Evolutionary conservation across 2,329 filamentous ascomycete genomes (phyloP).

Genomic region (Rugonectria rugulosa): DNA sequence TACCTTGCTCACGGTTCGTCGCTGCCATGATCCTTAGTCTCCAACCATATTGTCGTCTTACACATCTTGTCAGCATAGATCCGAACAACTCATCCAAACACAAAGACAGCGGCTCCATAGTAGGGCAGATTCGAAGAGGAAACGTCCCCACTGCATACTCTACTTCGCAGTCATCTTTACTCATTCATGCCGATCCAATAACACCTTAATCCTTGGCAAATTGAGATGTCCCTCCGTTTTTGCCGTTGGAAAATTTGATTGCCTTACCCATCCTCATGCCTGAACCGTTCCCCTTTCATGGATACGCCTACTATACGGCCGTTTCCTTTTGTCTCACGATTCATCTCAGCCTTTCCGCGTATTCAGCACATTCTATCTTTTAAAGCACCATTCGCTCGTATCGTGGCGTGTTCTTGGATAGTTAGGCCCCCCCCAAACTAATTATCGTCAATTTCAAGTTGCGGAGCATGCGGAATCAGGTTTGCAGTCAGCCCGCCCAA

Average conservation of each 20-base stretch:
- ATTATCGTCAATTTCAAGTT: slow-evolving; percentile 19
- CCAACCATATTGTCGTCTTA: not conserved
- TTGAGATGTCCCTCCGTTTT: not conserved
- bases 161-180: not conserved
- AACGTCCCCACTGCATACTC: not conserved
- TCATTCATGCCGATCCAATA: not conserved
- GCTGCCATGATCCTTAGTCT: not conserved
- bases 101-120: not conserved
- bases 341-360: not conserved
- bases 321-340: not conserved
- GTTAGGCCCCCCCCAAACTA: slow-evolving; percentile 1
- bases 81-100: not conserved
- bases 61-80: not conserved
- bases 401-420: slow-evolving; percentile 14
- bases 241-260: not conserved
- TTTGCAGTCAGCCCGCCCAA: slow-evolving; percentile 9
- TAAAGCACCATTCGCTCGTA: slow-evolving; percentile 2
- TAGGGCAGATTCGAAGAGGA: not conserved
- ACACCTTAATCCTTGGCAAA: not conserved
- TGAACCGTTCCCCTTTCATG: not conserved
- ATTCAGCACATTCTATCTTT: slow-evolving; percentile 6
- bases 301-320: not conserved
- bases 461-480: slow-evolving; percentile 3
- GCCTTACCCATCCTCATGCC: not conserved
- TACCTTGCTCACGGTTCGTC: not conserved